Evolutionary conservation across 225 moss, liverwort and hornwort species (phyloP), one percentile per base, ranked within the genome.

Genomic region (Takakia lepidozioides): DNA sequence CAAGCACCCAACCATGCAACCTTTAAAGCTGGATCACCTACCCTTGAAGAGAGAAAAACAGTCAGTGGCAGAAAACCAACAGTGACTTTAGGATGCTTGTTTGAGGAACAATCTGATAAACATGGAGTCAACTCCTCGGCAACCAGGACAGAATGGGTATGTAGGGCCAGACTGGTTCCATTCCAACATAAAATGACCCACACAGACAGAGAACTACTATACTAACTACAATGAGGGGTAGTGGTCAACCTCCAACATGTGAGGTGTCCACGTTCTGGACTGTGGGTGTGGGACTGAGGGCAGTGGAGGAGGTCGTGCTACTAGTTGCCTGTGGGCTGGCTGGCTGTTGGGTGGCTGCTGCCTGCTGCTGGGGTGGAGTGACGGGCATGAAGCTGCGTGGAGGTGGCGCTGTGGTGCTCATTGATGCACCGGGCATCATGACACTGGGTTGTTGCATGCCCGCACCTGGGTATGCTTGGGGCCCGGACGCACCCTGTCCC

Each of bases 211-310:
- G 16, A 23, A 27, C 0, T 13, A 54, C 10, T n/a, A 8, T 15
- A 3, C 8, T 37, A 2, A 36, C 11, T 2, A 9, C 48, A 25
- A 15, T 17, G 19, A 23, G 20, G n/a, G 52, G 21, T 59, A n/a
- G n/a, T n/a, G n/a, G n/a, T n/a, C n/a, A n/a, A 86, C 93, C 86
- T 73, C 83, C 64, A 51, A 86, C 76, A 61, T 70, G 86, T 59
- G 86, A 86, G 19, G 83, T 91, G 29, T 98, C 91, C 1, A 80
- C 98, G 55, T 75, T 85, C 55, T 98, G 91, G 7, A 98, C 59
- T 58, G 98, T 91, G 39, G 81, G 60, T 56, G 82, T 50, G 7
- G 76, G 76, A 51, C 76, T 11, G 38, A 61, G 54, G 26, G 77
- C 45, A 35, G 65, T 43, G 45, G 72, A 60, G 28, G 68, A 62